Base-by-base conservation (phyloP, 2,329 filamentous ascomycete genomes). In the Aspergillus piperis region DNA sequence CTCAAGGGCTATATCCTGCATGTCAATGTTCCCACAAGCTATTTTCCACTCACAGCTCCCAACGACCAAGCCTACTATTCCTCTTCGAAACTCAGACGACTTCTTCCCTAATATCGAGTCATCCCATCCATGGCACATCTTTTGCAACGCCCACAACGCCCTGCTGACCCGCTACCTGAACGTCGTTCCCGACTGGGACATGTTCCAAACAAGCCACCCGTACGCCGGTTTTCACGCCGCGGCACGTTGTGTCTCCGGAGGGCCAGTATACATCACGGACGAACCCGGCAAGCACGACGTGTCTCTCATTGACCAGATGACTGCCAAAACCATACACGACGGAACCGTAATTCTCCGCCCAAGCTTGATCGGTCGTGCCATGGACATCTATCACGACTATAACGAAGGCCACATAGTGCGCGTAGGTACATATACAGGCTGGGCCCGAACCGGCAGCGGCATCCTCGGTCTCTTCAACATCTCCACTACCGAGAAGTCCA, bases 251-350 rank as follows among this genome's bases (percentile, higher is more conserved):
- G 82, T 99, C 8, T 93, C 89, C 51, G 95, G 95, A 8, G 95
- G 95, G 0, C 95, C 94, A 0, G 89, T 99, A 42, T 97, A 96
- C 69, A 93, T 99, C 73, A 98, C 94, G 0, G 95, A 99, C 75
- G 84, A 87, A 0, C 94, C 94, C 0, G 93, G 92, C 0, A 79
- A 91, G 61, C 92, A 98, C 73, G 84, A 96, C 69, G 70, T 92
- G 30, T 77, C 83, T 5, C 76, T 99, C 15, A 90, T 99, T 62
- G 77, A 82, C 27, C 88, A 96, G 73, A 93, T 98, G 83, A 92
- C 90, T 0, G 93, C 90, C 0, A 80, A 83, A 10, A 95, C 90
- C 0, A 81, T 87, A 0, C 81, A 85, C 23, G 90, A 88, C 0
- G 88, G 86, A 64, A 95, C 91, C 0, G 85, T 96, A 0, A 90